Evolutionary conservation across 164 flowering plant genomes (phyloP), one percentile per base, ranked within the genome.

Genomic region (Nelumbo lutea): DNA sequence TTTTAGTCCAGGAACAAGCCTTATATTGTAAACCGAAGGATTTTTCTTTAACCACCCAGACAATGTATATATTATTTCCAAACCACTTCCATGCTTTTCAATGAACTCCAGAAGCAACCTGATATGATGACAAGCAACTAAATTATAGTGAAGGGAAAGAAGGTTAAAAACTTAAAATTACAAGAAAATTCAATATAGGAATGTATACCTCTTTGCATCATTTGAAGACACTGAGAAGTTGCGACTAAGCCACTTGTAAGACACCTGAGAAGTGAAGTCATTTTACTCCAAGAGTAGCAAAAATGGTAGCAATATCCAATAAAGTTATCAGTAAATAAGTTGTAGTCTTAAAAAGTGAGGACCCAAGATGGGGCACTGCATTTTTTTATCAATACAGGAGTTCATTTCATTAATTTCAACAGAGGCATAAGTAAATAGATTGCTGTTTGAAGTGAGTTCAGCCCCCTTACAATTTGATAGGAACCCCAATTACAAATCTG

Each of bases 211-310:
- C 85, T 94, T 94, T 62, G 98, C 93, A 75, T 74, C 76, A 83
- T 88, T 78, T 38, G 98, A 94, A 51, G 98, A 79, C 64, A 94
- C 79, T 80, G 81, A 82, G 72, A 85, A 88, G 69, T 86, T 87
- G 65, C 97, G 95, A 85, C 98, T 91, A 59, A 88, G 79, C 97
- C 97, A 91, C 79, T 91, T 94, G 82, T 91, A 94, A 0, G 98
- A 91, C 72, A 91, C 93, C 97, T 93, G 85, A 66, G 42, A 73
- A 53, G 56, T n/a, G n/a, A 67, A 63, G 51, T 60, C 42, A 40
- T 51, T 60, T 63, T 45, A 48, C 39, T 39, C 15, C 8, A 69
- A 52, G 61, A 14, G 14, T 9, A 50, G 15, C 52, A 2, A 67
- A 51, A 39, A 9, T 42, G 42, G 14, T 67, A 47, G 13, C 10